Evolutionary conservation across 192 early-diverging fungal genomes (phyloP).

Genomic region (Lobosporangium transversale): DNA sequence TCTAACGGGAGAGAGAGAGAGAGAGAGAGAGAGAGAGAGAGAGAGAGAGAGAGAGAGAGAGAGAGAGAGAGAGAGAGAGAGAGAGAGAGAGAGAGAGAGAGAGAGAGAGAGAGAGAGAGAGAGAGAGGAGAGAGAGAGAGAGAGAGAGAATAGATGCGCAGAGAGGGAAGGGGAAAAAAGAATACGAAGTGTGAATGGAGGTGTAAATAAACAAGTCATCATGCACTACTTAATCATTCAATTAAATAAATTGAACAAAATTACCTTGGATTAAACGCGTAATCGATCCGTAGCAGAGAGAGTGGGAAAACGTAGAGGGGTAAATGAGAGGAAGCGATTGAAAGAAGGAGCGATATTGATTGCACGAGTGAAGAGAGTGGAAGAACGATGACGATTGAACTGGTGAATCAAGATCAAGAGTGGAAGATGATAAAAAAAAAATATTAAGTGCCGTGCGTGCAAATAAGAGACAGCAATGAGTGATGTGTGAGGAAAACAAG

Average conservation of each 20-base stretch:
- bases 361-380: neutral
- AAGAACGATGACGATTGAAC: neutral
- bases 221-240: slow-evolving; percentile 5
- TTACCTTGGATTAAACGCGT: slow-evolving; percentile 5
- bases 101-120: too few relatives aligned
- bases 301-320: neutral
- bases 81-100: too few relatives aligned
- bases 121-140: slow-evolving; percentile 31
- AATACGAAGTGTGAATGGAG: neutral
- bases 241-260: slow-evolving; percentile 6
- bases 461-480: neutral
- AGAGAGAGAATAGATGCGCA: slow-evolving; percentile 6
- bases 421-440: neutral
- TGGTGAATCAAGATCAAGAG: neutral
- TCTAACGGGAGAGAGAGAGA: too few relatives aligned
- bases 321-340: slow-evolving; percentile 1
- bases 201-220: neutral
- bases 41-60: too few relatives aligned
- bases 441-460: neutral
- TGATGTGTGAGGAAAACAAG: slow-evolving; percentile 1
- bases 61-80: too few relatives aligned
- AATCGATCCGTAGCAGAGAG: slow-evolving; percentile 4
- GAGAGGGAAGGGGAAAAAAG: neutral
- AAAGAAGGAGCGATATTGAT: slow-evolving; percentile 5
- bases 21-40: too few relatives aligned